A percentile compares a stretch with the other conserved stretches of the same genome.
Conservation (phyloP, 345 rosid species). For the Rhodamnia rubescens region DNA sequence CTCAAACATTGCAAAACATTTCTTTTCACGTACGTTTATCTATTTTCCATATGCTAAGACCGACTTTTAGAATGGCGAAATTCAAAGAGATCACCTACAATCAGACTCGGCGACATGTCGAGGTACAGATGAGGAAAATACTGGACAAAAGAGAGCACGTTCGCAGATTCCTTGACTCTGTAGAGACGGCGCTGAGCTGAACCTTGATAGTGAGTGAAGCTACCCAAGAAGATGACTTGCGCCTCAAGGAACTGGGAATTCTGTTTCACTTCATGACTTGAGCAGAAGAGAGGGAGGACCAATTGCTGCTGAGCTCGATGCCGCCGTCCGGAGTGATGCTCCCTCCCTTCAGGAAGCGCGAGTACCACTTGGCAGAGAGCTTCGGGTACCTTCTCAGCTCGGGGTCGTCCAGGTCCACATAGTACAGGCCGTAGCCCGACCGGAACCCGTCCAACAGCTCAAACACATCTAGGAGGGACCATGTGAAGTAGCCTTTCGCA, state of each 20-base stretch:
- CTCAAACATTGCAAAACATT: not conserved
- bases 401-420: constrained; percentile 12
- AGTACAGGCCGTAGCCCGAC: constrained; percentile 4
- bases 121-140: not conserved
- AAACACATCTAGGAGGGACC: constrained; percentile 12
- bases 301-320: not conserved
- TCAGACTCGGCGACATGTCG: not conserved
- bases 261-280: not conserved
- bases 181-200: not conserved
- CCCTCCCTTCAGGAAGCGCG: constrained; percentile 5
- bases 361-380: constrained; percentile 11
- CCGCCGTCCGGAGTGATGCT: not conserved
- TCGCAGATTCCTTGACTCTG: not conserved
- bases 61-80: not conserved
- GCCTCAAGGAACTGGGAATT: not conserved
- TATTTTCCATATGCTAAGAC: not conserved
- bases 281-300: not conserved
- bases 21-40: not conserved
- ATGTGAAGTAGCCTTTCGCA: constrained; percentile 7
- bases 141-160: not conserved
- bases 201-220: not conserved
- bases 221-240: not conserved
- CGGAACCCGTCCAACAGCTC: constrained; percentile 7
- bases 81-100: not conserved
- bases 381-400: constrained; percentile 5